These are phyloP conservation scores for Drosera capensis DNA, from an alignment of 148 eudicot species.

Conservation along the genomic window DNA sequence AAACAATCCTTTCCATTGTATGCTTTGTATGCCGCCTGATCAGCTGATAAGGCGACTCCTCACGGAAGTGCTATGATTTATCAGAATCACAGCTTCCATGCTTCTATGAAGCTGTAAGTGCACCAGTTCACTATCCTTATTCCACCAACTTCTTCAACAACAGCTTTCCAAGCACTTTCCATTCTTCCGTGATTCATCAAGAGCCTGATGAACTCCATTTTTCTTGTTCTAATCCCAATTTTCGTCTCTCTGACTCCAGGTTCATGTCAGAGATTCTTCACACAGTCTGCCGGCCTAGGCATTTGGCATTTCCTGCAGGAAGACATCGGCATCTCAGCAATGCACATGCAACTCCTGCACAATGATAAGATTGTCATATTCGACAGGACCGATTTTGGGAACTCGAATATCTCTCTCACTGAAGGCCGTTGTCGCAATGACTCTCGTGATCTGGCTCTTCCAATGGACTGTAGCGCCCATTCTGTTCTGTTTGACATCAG, in stretches of 20 bases:
- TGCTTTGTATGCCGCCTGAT: no score
- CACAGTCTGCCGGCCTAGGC: constrained; percentile 17
- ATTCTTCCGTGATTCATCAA: neutral
- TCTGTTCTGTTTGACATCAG: constrained; percentile 42
- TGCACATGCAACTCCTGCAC: constrained; percentile 73
- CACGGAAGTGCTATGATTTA: no score
- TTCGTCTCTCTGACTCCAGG: constrained; percentile 4
- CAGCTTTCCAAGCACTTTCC: neutral
- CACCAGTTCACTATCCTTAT: neutral
- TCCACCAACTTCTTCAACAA: neutral
- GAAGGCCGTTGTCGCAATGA: constrained; percentile 39
- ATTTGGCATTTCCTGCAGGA: constrained; percentile 50
- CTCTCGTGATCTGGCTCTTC: constrained; percentile 25
- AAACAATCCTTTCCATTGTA: no score
- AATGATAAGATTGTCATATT: constrained; percentile 60
- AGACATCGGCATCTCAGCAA: constrained; percentile 63
- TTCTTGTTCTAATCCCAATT: constrained; percentile 6
- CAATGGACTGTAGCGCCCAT: constrained; percentile 63
- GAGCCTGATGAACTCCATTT: constrained; percentile 11
- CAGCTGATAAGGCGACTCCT: no score
- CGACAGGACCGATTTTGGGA: constrained; percentile 70
- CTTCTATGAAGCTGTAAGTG: no score
- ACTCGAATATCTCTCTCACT: constrained; percentile 55
- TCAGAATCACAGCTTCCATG: no score
- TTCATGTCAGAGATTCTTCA: constrained; percentile 9